phyloP scores from a whole-genome alignment of 495 filamentous ascomycete genomes.

The Penicillium coffeae region DNA sequence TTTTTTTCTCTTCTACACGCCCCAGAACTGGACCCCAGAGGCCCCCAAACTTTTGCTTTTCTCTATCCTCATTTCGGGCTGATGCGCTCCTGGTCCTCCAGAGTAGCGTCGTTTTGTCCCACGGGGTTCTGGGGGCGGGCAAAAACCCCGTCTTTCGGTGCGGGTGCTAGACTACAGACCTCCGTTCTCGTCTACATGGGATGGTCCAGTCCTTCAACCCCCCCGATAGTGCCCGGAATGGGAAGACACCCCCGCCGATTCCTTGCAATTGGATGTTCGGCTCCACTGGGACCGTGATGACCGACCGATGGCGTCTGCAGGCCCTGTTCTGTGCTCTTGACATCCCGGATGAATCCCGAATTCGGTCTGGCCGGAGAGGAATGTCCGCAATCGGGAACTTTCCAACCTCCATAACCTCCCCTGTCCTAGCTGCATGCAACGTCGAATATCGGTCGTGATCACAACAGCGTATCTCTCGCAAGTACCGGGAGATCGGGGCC shows the following conservation, averaged over 20 bases:
- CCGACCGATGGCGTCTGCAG: conserved; percentile 8
- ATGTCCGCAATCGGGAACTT: conserved; percentile 1
- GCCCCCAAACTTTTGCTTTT: neutral
- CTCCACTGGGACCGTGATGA: conserved; percentile 10
- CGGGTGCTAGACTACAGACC: no score
- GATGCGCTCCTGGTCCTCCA: neutral
- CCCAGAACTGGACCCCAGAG: conserved; percentile 3
- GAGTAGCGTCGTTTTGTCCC: no score
- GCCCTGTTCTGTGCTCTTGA: neutral
- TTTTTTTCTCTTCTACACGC: conserved; percentile 7
- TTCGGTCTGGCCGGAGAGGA: conserved; percentile 4
- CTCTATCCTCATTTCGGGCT: neutral
- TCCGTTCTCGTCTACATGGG: no score
- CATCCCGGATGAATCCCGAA: conserved; percentile 3
- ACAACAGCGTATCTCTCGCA: neutral
- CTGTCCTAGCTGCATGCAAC: neutral
- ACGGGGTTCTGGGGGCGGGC: no score
- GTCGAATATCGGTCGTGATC: neutral
- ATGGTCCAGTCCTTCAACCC: no score
- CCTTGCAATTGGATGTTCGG: conserved; percentile 15
- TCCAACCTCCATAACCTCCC: no score
- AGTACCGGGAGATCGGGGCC: neutral
- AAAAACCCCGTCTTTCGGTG: no score
- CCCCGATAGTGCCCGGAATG: conserved; percentile 7
- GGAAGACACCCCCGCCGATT: conserved; percentile 4